phyloP scores from a whole-genome alignment of 495 filamentous ascomycete species.

The Neurospora terricola region DNA sequence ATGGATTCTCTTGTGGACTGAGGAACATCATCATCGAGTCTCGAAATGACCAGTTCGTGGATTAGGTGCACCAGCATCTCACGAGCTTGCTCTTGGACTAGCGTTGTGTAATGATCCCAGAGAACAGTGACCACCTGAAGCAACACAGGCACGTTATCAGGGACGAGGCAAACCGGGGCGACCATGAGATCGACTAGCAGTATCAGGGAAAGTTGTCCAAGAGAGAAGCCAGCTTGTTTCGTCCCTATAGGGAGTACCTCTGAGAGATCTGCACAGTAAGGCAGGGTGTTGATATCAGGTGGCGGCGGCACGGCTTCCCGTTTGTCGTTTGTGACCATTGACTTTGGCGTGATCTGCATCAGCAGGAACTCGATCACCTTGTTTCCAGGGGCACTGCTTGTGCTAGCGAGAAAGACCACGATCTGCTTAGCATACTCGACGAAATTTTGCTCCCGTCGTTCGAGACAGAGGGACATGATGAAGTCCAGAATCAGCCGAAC shows the following conservation, averaged over 20 bases:
- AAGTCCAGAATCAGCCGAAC: constrained; percentile 92
- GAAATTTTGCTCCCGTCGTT: constrained; percentile 92
- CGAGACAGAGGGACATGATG: constrained; percentile 84
- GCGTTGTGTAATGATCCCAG: constrained; percentile 93
- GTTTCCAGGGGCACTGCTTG: constrained; percentile 63
- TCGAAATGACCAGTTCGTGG: constrained; percentile 89
- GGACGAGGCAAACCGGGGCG: constrained; percentile 66
- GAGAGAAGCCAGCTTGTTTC: constrained; percentile 81
- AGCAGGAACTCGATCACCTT: constrained; percentile 92
- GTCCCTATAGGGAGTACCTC: constrained; percentile 75
- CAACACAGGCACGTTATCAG: constrained; percentile 71
- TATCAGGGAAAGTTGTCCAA: constrained; percentile 88
- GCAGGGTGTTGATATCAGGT: constrained; percentile 61
- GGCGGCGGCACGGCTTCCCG: constrained; percentile 61
- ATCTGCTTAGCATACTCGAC: constrained; percentile 97
- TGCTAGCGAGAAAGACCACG: constrained; percentile 88
- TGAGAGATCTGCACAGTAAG: constrained; percentile 80
- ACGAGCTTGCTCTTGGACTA: constrained; percentile 91
- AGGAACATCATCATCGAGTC: constrained; percentile 64
- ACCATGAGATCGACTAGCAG: constrained; percentile 95
- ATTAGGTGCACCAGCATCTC: constrained; percentile 98
- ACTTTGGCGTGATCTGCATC: constrained; percentile 76
- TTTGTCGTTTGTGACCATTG: constrained; percentile 79
- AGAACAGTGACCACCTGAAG: constrained; percentile 87
- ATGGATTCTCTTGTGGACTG: constrained; percentile 59